These are phyloP conservation scores for Pythium coloratum DNA, from an alignment of 352 stramenopile genomes.

Conservation along the genomic window DNA sequence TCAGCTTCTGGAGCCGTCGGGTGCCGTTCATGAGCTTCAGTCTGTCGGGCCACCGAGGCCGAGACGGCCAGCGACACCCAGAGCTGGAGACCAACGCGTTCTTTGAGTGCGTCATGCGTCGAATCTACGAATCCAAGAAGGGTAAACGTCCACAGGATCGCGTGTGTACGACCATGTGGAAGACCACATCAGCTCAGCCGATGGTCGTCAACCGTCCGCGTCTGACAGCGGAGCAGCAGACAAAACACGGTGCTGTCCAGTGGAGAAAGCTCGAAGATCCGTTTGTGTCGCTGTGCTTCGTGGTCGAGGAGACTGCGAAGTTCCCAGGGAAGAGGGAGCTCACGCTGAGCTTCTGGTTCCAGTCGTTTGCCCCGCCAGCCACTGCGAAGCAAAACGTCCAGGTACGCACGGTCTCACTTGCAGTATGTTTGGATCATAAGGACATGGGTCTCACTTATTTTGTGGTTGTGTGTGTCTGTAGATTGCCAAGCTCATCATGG, in stretches of 20 bases:
- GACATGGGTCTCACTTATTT: neutral
- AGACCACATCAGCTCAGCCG: constrained; percentile 36
- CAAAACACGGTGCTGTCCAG: neutral
- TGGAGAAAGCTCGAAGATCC: constrained; percentile 42
- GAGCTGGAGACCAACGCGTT: constrained; percentile 23
- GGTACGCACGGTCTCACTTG: constrained; percentile 5
- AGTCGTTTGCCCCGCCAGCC: constrained; percentile 26
- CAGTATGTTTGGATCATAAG: neutral
- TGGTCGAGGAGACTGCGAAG: constrained; percentile 27
- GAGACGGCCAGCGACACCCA: neutral
- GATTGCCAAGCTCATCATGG: constrained; percentile 19
- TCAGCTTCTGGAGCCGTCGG: constrained; percentile 40
- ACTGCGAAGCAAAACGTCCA: constrained; percentile 13
- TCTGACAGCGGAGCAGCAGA: constrained; percentile 3
- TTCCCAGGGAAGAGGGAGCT: neutral
- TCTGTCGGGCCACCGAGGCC: constrained; percentile 21
- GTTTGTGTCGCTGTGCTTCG: constrained; percentile 32
- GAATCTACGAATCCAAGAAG: constrained; percentile 31
- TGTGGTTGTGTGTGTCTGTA: constrained; percentile 5
- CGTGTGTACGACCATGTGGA: constrained; percentile 38
- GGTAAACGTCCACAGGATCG: neutral
- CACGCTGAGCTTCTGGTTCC: constrained; percentile 35
- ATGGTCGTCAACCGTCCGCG: constrained; percentile 15
- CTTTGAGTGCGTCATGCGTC: constrained; percentile 34
- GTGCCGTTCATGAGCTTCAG: constrained; percentile 38